Evolutionary conservation across 2,329 filamentous ascomycete species (phyloP).

Genomic region (Clarireedia paspali): DNA sequence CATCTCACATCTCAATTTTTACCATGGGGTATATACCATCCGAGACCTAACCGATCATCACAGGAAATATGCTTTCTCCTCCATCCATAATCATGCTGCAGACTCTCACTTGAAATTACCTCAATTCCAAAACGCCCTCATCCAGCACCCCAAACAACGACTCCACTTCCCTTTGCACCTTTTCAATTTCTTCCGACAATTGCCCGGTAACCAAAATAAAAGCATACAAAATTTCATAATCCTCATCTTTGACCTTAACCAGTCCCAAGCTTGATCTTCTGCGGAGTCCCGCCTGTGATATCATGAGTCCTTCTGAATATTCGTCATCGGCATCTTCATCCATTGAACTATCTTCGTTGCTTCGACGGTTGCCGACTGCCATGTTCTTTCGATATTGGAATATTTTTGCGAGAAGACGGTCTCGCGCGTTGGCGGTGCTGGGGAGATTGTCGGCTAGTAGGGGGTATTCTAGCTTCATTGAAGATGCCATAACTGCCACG

Average conservation of each 20-base stretch:
- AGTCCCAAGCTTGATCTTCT: conserved; percentile 11
- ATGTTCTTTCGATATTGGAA: conserved; percentile 72
- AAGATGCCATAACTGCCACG: conserved; percentile 68
- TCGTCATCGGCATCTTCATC: conserved; percentile 10
- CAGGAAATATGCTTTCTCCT: too few relatives aligned
- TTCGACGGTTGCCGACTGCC: conserved; percentile 1
- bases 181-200: conserved; percentile 56
- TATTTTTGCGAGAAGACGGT: conserved; percentile 77
- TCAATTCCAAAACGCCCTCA: conserved; percentile 49
- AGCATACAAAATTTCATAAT: conserved; percentile 88
- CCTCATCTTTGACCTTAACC: conserved; percentile 54
- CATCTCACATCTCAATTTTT: neutral
- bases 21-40: neutral
- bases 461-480: conserved; percentile 90
- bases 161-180: conserved; percentile 54
- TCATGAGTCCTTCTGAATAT: neutral
- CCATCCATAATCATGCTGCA: too few relatives aligned
- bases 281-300: conserved; percentile 8
- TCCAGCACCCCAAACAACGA: conserved; percentile 55
- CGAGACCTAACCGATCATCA: neutral
- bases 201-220: conserved; percentile 68
- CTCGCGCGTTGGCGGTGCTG: conserved; percentile 70
- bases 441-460: conserved; percentile 76
- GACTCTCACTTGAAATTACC: conserved; percentile 29
- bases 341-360: neutral